Base-by-base conservation (phyloP, 2,329 filamentous ascomycete genomes). In the Calonectria ilicicola region DNA sequence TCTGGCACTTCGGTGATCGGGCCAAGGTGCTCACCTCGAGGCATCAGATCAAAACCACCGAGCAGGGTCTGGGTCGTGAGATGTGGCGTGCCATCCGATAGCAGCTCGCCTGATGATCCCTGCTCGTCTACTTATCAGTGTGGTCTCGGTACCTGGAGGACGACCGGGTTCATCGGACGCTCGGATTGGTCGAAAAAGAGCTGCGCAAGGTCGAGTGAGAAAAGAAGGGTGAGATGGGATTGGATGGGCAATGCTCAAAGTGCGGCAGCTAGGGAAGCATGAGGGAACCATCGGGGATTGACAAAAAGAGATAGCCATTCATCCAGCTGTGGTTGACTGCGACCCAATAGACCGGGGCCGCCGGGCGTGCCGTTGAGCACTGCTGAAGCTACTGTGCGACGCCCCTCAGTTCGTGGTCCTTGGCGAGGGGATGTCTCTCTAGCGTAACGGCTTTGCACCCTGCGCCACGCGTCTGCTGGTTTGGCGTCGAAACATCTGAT, bases 51-150 rank as follows among this genome's bases (percentile, higher is more conserved):
- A 76, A 79, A 69, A 65, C 23, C 72, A 67, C 66, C 65, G 74
- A 73, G 58, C 67, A 75, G 74, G 75, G 75, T 73, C 71, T 60
- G 40, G 75, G 77, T 78, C 76, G 76, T 70, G 73, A 79, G 78
- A 77, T 78, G 75, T 80, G 76, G 78, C 74, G 75, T 76, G 77
- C 78, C 74, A 73, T 72, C 63, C 63, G 65, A 72, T 75, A 70
- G 75, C 75, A 75, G 76, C 78, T 80, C 76, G 77, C 69, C 77
- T 80, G 78, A 79, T 77, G 76, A 80, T 75, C 78, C 78, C 70
- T 77, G 78, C 53, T 42, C 44, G 60, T 58, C 76, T 75, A 78
- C 75, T 74, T 80, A 79, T 78, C 76, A 76, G 72, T 77, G 69
- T 72, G 72, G 75, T 76, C 65, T 76, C 74, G 71, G 72, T 74